Conservation (phyloP, 768 basidiomycete genomes). For the Naganishia kalamii region DNA sequence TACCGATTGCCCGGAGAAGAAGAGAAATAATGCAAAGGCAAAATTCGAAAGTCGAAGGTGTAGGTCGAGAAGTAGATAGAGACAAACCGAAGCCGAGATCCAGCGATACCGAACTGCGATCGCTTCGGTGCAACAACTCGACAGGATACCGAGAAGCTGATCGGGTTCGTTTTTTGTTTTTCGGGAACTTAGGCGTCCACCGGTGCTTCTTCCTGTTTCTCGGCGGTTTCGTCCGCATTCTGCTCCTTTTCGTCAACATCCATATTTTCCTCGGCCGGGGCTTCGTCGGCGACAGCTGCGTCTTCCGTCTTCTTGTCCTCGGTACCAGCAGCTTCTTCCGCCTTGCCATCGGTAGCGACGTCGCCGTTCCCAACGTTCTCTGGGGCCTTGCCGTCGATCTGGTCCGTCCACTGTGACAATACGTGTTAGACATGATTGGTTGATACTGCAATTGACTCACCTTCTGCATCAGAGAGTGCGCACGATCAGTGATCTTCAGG, state of each 20-base stretch:
- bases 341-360: conserved; percentile 1
- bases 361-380: conserved; percentile 21
- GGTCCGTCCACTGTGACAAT: conserved; percentile 14
- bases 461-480: conserved; percentile 62
- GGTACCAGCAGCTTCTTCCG: conserved; percentile 4
- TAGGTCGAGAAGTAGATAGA: background rate
- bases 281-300: background rate
- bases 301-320: conserved; percentile 9
- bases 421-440: background rate
- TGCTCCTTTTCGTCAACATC: background rate
- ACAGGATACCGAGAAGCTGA: background rate
- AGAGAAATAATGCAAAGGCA: background rate
- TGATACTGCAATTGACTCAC: conserved; percentile 24
- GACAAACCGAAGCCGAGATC: background rate
- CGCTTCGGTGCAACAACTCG: no score
- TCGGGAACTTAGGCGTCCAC: background rate
- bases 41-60: conserved; percentile 13
- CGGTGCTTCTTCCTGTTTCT: background rate
- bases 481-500: conserved; percentile 65
- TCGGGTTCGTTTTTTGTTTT: background rate
- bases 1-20: background rate
- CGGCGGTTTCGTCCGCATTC: background rate
- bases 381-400: conserved; percentile 15
- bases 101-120: no score
- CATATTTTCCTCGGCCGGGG: background rate